Conservation (phyloP, 2,329 filamentous ascomycete genomes). For the Gremmenia infestans region DNA sequence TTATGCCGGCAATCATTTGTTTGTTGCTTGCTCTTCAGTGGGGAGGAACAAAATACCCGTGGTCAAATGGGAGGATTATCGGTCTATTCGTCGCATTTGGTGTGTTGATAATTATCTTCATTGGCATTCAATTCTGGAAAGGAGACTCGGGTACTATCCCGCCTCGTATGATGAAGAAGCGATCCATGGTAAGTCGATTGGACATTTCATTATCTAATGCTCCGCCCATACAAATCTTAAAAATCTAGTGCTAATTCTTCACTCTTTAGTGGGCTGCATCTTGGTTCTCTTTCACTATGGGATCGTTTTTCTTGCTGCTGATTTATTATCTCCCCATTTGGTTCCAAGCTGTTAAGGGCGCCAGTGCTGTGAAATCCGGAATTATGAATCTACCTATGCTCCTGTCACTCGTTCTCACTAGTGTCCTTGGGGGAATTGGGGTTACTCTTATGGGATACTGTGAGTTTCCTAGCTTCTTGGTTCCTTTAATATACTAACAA, state of each 20-base stretch:
- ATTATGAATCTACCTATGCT: slow-evolving; percentile 35
- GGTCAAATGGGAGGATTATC: slow-evolving; percentile 17
- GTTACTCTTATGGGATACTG: slow-evolving; percentile 24
- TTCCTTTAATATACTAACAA: background rate
- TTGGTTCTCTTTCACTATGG: slow-evolving; percentile 19
- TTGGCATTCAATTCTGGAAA: slow-evolving; percentile 12
- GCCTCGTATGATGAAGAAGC: slow-evolving; percentile 38
- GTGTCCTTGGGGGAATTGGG: slow-evolving; percentile 26
- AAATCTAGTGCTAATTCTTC: background rate
- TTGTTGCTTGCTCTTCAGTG: slow-evolving; percentile 31
- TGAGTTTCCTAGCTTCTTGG: background rate
- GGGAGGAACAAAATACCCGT: slow-evolving; percentile 34
- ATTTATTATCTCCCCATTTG: slow-evolving; percentile 43
- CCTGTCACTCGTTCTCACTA: slow-evolving; percentile 25
- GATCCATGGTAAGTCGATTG: slow-evolving; percentile 37
- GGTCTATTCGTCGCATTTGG: slow-evolving; percentile 10
- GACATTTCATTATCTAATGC: slow-evolving; percentile 37
- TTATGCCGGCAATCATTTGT: slow-evolving; percentile 31
- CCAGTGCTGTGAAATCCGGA: slow-evolving; percentile 17
- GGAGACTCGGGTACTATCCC: slow-evolving; percentile 10
- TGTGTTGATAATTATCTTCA: slow-evolving; percentile 5
- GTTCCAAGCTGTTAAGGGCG: slow-evolving; percentile 40
- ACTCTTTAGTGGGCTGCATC: slow-evolving; percentile 4
- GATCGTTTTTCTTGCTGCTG: slow-evolving; percentile 37
- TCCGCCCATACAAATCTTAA: background rate